Evolutionary conservation across 2,329 filamentous ascomycete species (phyloP), one percentile per base, ranked within the genome.

Genomic region (Botryotinia calthae): DNA sequence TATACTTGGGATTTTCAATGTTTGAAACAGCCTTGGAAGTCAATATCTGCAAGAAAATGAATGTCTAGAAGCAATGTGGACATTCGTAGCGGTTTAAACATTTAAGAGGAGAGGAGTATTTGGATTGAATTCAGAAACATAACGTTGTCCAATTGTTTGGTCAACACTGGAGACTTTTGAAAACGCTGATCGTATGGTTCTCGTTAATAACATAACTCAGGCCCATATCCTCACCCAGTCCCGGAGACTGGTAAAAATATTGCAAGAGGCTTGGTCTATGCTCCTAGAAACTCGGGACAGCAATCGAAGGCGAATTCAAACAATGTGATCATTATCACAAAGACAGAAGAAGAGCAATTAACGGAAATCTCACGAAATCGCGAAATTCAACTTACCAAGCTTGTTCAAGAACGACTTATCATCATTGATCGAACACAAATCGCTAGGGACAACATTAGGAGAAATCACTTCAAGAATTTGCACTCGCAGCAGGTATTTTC

Each of bases 391-490:
- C 73, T 76, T 16, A 74, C 71, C 10, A 61, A 73, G 63, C 34
- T 74, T 48, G 72, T 76, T 48, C 54, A 73, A 63, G 62, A 75
- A 48, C 63, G 72, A 54, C 54, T 76, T 44, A 59, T 71, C 20
- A 58, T 74, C 28, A 70, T 75, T 34, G 71, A 75, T 71, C 64
- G 67, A 54, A 74, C 58, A 40, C 71, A 71, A 44, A 54, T 54
- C 64, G 76, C 75, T 20, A 73, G 74, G 37, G 79, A 80, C 54
- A 79, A 80, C 56, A 76, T 80, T 68, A 78, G 79, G 40, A 77
- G 72, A 67, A 80, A 80, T 59, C 78, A 79, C 28, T 78, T 77
- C 74, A 76, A 72, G 37, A 77, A 76, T 56, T 73, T 73, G 63
- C 78, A 80, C 72, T 75, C 66, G 51, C 75, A 78, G 48, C 76